Base-by-base conservation (phyloP, 2,329 filamentous ascomycete species). In the Ilyonectria destructans region DNA sequence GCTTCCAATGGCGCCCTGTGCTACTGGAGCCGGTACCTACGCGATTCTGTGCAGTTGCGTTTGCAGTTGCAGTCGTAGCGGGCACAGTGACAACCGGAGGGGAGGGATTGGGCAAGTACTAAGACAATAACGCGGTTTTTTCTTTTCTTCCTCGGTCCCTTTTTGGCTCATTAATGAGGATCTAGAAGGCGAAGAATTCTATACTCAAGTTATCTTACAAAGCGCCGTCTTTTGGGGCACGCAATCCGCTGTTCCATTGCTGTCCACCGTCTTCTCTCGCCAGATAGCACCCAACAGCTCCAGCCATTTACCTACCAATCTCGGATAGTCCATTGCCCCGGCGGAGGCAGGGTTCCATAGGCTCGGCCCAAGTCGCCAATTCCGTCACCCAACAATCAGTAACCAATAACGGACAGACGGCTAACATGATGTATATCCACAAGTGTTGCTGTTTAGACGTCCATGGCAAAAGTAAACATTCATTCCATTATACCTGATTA, bases 191-290 rank as follows among this genome's bases (percentile, higher is more conserved):
- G 40, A n/a, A 5, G 40, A 43, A 19, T n/a, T n/a, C 17, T 7
- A 2, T 3, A 43, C 40, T 5, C 6, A 8, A 8, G 4, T 6
- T 8, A n/a, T 8, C n/a, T 8, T 43, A 3, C 40, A 8, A n/a
- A 17, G 6, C 15, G 15, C 17, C 15, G 15, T 8, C 40, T 43
- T 43, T 43, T 40, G 37, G 40, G 40, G 17, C 40, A n/a, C 8
- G 40, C 35, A 12, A 21, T 21, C 19, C 46, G 31, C 60, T 56
- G 21, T 68, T 68, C 65, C 61, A 68, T 60, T 12, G 19, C 9
- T 17, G 29, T 76, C 74, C 69, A 76, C 55, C 59, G 51, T 58
- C 59, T 77, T 77, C 75, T 75, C 43, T 71, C 52, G 68, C 71
- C 68, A 77, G 65, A 69, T 74, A 60, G 61, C 62, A 43, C 46